Conservation (phyloP, 2,329 filamentous ascomycete species). For the Arthrobotrys sphaeroides region DNA sequence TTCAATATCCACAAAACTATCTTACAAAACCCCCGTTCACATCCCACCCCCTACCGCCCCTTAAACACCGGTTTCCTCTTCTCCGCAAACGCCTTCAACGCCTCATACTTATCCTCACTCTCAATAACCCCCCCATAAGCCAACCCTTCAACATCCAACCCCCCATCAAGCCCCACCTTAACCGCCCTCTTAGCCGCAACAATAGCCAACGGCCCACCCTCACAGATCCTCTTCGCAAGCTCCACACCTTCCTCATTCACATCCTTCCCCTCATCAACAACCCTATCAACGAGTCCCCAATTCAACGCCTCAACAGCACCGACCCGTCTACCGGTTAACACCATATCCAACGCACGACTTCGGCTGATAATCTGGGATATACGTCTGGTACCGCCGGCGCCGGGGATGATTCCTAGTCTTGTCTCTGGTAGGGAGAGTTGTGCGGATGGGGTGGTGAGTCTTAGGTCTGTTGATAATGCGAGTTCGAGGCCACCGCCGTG, state of each 20-base stretch:
- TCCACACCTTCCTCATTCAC: slow-evolving; percentile 71
- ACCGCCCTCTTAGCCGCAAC: slow-evolving; percentile 82
- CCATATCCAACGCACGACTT: slow-evolving; percentile 83
- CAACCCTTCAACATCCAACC: slow-evolving; percentile 80
- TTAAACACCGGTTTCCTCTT: slow-evolving; percentile 77
- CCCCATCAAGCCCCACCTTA: slow-evolving; percentile 69
- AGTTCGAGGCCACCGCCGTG: slow-evolving; percentile 94
- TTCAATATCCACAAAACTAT: neutral
- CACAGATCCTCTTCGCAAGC: slow-evolving; percentile 84
- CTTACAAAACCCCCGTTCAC: neutral
- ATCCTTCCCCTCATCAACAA: slow-evolving; percentile 69
- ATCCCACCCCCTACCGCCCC: slow-evolving; percentile 62
- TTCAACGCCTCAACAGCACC: slow-evolving; percentile 87
- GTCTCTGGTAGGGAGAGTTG: slow-evolving; percentile 88
- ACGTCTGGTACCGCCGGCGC: slow-evolving; percentile 90
- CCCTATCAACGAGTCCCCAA: slow-evolving; percentile 85
- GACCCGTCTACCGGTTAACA: slow-evolving; percentile 88
- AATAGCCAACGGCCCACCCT: slow-evolving; percentile 85
- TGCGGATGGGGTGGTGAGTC: slow-evolving; percentile 82
- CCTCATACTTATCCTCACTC: slow-evolving; percentile 88
- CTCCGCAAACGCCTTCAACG: slow-evolving; percentile 82
- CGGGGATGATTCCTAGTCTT: slow-evolving; percentile 89
- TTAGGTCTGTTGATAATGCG: slow-evolving; percentile 86
- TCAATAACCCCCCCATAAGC: slow-evolving; percentile 85
- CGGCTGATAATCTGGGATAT: slow-evolving; percentile 83